Evolutionary conservation across 805 yeast species (phyloP), one percentile per base, ranked within the genome.

Genomic region (Sugiyamaella lignohabitans): DNA sequence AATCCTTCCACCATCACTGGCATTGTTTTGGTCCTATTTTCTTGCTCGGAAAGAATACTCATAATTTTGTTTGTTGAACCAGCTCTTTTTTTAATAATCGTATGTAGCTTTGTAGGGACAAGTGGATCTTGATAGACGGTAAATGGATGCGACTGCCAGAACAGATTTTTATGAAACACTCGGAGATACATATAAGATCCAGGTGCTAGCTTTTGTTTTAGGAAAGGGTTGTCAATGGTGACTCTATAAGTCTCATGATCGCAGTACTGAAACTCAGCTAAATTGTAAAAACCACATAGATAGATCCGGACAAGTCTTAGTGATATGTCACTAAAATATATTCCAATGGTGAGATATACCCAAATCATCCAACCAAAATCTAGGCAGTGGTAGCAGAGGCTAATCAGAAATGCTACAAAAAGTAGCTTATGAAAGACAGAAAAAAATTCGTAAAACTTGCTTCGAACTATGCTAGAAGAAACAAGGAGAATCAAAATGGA

Each of bases 71-170:
- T 42, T n/a, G 60, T 57, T 20, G 42, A 23, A 10, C 61, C 61
- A 4, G 47, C 27, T 29, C 47, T 47, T 17, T 51, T 42, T 34
- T 51, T 35, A 2, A 50, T 40, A 20, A 49, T 39, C 19, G 53
- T 32, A 14, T 44, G 40, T 4, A 54, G 18, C 30, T 44, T 48
- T 3, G 30, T 35, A 10, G 38, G 40, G 1, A 18, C 36, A 4
- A 43, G 45, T 14, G 56, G 54, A n/a, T 43, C 29, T 35, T 30
- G 38, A 42, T 34, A 42, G 14, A 35, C 46, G 2, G 88, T 79
- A 63, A 84, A 82, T 3, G 89, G 89, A 61, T 83, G 87, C 3
- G 83, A 75, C 60, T 83, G 87, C 79, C 80, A 80, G 61, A 82
- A 79, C 22, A 72, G 21, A 17, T 34, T 38, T 5, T 23, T 18